Evolutionary conservation across 441 rosid genomes (phyloP).

Genomic region (Gossypium trilobum): DNA sequence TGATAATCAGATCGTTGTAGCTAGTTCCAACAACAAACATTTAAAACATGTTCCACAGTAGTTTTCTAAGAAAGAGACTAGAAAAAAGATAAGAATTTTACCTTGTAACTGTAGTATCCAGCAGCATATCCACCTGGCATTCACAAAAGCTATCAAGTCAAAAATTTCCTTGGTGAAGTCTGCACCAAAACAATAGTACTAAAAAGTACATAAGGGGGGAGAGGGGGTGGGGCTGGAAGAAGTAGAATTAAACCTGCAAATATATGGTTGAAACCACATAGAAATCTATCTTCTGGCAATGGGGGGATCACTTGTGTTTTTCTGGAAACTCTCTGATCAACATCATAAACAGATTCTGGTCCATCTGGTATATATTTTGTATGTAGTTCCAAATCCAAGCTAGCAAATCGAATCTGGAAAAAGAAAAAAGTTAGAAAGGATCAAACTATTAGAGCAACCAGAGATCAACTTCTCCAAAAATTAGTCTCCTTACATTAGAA

Average conservation of each 20-base stretch:
- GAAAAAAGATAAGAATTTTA: conserved; percentile 20
- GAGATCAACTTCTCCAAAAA: neutral
- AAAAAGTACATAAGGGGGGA: neutral
- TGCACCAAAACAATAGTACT: neutral
- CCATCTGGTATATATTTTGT: conserved; percentile 58
- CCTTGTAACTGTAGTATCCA: conserved; percentile 95
- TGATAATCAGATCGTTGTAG: neutral
- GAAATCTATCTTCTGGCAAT: conserved; percentile 76
- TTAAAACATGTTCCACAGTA: neutral
- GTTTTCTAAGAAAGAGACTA: neutral
- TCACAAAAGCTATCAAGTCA: conserved; percentile 17
- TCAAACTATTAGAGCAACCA: neutral
- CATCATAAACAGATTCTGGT: conserved; percentile 64
- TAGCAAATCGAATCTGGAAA: conserved; percentile 62
- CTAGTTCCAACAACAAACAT: neutral
- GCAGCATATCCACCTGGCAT: conserved; percentile 81
- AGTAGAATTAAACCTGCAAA: conserved; percentile 50
- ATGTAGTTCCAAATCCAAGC: conserved; percentile 77
- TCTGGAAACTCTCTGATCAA: conserved; percentile 57
- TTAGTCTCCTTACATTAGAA: neutral
- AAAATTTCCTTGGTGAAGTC: neutral
- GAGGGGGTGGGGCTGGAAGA: neutral
- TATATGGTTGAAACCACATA: conserved; percentile 74
- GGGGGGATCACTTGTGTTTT: conserved; percentile 70
- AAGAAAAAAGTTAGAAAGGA: conserved; percentile 10